Base-by-base conservation (phyloP, 2,329 filamentous ascomycete species). In the Cordyceps tenuipes region DNA sequence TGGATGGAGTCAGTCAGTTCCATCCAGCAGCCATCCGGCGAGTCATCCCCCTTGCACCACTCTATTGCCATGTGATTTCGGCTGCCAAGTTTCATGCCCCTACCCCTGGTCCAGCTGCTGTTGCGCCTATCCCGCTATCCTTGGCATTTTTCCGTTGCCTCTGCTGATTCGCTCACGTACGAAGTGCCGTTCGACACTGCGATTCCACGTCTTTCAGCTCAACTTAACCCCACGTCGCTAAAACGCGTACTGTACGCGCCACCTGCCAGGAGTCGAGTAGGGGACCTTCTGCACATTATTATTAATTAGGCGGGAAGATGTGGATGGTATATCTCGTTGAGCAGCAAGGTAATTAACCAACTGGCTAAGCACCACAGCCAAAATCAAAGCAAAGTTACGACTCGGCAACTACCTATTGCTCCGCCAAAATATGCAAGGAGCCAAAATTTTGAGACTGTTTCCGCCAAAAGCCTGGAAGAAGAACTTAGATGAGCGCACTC, bases 61-160 rank as follows among this genome's bases (percentile, higher is more conserved):
- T 54, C 51, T 23, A 56, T 56, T 56, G 53, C 53, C 53, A 56
- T 56, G 53, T 56, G 53, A 43, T 19, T 23, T 47, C 21, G 29
- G 9, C 13, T 31, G 26, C 34, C 41, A 9, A 10, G 52, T 39
- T 56, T 56, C 13, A 29, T 29, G 43, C 29, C 43, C 43, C 53
- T 10, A 34, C 19, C n/a, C n/a, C n/a, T n/a, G n/a, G n/a, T 23
- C 23, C 23, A 23, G 23, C 23, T n/a, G 4, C 8, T 12, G n/a
- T 19, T n/a, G 21, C n/a, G 19, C 43, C 43, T 47, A 12, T 26
- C 19, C 19, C 44, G 13, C 6, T 26, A 9, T 10, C 21, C 44
- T 7, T 23, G 9, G 3, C 23, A 2, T 23, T 26, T 26, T 13
- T 17, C 44, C 12, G 7, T 13, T 39, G 31, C 39, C 17, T 51